Conservation (phyloP, 208 protist species). For the Angomonas deanei region DNA sequence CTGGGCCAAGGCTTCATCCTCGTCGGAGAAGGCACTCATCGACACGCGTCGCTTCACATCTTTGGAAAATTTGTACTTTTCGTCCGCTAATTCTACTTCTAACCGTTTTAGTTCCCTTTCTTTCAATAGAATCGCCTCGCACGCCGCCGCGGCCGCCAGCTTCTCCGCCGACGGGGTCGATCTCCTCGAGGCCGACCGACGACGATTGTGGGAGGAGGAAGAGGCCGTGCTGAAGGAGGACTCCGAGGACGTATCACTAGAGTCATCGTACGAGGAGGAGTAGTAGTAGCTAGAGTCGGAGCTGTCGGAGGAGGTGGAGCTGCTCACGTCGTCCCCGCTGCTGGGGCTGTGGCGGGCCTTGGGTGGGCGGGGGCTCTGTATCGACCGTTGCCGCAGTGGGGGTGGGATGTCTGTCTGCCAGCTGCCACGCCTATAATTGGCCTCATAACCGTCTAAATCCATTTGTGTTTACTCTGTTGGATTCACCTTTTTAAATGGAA, state of each 20-base stretch:
- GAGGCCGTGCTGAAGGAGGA: conserved; percentile 1
- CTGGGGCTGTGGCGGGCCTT: conserved; percentile 6
- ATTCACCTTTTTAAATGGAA: background rate
- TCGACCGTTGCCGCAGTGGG: background rate
- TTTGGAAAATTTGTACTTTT: conserved; percentile 49
- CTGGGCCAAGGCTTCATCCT: conserved; percentile 37
- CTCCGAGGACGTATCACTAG: conserved; percentile 11
- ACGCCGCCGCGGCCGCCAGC: conserved; percentile 38
- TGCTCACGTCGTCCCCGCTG: background rate
- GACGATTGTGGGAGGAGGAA: background rate
- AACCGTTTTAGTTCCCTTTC: conserved; percentile 39
- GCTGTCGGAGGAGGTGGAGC: conserved; percentile 4
- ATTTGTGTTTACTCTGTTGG: conserved; percentile 11
- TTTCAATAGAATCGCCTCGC: conserved; percentile 39
- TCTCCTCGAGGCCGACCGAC: background rate
- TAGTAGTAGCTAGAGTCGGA: conserved; percentile 5
- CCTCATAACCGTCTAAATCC: conserved; percentile 14
- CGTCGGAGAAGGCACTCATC: conserved; percentile 17
- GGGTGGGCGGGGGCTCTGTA: conserved; percentile 3
- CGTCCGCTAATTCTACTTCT: conserved; percentile 37
- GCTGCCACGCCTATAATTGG: conserved; percentile 4
- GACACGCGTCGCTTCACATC: conserved; percentile 37
- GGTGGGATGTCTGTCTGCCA: conserved; percentile 4
- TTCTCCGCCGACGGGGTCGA: conserved; percentile 12
- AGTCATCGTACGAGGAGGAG: conserved; percentile 10